Evolutionary conservation across 2,329 filamentous ascomycete genomes (phyloP).

Genomic region (Coniella lustricola): DNA sequence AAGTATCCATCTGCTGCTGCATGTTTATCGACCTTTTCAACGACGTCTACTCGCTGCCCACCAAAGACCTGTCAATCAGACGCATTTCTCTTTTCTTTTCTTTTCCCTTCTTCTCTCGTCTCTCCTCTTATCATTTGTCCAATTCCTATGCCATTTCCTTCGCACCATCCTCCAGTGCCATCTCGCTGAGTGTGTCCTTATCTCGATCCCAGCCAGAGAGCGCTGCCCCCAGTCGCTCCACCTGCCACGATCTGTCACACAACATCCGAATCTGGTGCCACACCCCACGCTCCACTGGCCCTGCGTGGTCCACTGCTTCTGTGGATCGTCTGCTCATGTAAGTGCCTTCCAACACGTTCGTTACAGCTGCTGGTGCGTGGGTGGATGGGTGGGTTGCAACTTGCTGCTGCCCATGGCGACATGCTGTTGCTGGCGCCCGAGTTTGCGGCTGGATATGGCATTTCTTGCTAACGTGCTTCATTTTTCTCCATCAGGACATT

Average conservation of each 20-base stretch:
- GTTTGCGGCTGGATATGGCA: too few relatives aligned
- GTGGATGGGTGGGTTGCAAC: too few relatives aligned
- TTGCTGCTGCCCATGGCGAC: too few relatives aligned
- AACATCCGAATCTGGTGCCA: not conserved
- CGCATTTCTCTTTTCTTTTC: not conserved
- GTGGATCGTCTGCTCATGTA: not conserved
- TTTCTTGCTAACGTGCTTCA: not conserved
- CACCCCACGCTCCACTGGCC: not conserved
- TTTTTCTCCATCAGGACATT: not conserved
- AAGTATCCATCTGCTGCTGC: too few relatives aligned
- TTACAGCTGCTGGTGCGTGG: too few relatives aligned
- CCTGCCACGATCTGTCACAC: slow-evolving; percentile 1
- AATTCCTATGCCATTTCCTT: too few relatives aligned
- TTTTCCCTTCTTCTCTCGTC: too few relatives aligned
- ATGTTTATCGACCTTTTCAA: too few relatives aligned
- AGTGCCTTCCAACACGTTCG: too few relatives aligned
- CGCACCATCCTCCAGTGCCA: not conserved
- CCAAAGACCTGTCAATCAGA: not conserved
- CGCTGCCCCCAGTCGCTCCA: slow-evolving; percentile 2
- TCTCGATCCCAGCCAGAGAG: not conserved
- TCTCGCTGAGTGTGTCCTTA: not conserved
- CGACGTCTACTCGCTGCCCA: too few relatives aligned
- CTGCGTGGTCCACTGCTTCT: not conserved
- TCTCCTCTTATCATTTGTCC: too few relatives aligned
- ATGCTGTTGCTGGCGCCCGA: too few relatives aligned